A percentile compares a stretch with the other conserved stretches of the same genome.
Evolutionary conservation across 2,329 filamentous ascomycete species (phyloP).

Genomic region (Venturia pyrina): DNA sequence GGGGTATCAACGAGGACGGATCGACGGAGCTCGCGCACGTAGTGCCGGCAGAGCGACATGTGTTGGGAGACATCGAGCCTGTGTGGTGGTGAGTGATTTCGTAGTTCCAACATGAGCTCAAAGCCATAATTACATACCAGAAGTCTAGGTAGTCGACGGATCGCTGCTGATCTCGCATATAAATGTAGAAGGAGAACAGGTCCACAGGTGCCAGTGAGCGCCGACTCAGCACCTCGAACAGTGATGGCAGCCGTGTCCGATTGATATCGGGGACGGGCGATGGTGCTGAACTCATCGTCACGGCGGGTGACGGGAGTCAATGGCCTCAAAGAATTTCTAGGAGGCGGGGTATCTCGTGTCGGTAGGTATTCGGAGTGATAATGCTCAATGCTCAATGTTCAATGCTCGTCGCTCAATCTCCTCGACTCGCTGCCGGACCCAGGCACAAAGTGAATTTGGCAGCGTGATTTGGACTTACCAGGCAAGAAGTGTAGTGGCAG

Average conservation of each 20-base stretch:
- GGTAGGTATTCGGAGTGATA: not conserved
- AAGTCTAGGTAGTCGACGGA: slow-evolving; percentile 98
- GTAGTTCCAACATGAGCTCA: not conserved
- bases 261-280: slow-evolving; percentile 19
- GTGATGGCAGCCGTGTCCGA: slow-evolving; percentile 80
- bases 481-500: not conserved
- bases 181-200: slow-evolving; percentile 98
- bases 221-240: slow-evolving; percentile 91
- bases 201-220: slow-evolving; percentile 93
- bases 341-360: not conserved
- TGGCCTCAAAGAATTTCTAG: not conserved
- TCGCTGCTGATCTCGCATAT: slow-evolving; percentile 97
- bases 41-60: slow-evolving; percentile 94
- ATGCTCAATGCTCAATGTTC: not conserved
- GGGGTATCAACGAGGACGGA: slow-evolving; percentile 91
- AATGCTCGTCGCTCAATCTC: not conserved
- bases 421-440: not conserved
- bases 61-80: slow-evolving; percentile 99
- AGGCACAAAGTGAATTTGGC: not conserved
- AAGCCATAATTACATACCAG: slow-evolving; percentile 52
- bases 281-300: slow-evolving; percentile 19
- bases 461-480: not conserved
- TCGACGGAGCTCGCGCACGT: slow-evolving; percentile 86
- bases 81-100: slow-evolving; percentile 9
- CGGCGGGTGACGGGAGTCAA: not conserved